These are phyloP conservation scores for Penicillium glabrum DNA, from an alignment of 2,329 filamentous ascomycete species.

Conservation along the genomic window DNA sequence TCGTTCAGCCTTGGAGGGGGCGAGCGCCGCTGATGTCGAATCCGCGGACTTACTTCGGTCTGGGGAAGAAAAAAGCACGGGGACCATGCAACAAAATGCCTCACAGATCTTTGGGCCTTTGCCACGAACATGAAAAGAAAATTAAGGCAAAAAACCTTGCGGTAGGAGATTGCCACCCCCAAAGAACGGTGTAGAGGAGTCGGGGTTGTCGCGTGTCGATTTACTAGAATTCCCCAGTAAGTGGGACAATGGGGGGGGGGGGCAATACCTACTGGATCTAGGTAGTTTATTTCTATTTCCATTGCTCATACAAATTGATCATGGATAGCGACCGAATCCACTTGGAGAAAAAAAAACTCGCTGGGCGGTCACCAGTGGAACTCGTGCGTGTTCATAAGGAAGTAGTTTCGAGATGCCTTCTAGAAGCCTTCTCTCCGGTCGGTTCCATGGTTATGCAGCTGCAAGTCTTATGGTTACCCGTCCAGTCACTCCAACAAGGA, in stretches of 20 bases:
- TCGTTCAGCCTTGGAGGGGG: slow-evolving; percentile 8
- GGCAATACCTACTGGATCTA: neutral
- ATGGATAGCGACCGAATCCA: slow-evolving; percentile 7
- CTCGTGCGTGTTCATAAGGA: slow-evolving; percentile 12
- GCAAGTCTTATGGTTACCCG: slow-evolving; percentile 7
- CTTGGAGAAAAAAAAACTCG: neutral
- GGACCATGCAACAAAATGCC: slow-evolving; percentile 17
- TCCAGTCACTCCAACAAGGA: neutral
- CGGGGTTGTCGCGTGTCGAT: slow-evolving; percentile 1
- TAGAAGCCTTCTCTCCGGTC: slow-evolving; percentile 29
- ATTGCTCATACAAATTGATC: neutral
- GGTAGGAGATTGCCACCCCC: neutral
- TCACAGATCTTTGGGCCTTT: slow-evolving; percentile 2
- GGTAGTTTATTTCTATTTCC: neutral
- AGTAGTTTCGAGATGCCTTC: slow-evolving; percentile 31
- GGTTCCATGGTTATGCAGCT: slow-evolving; percentile 20
- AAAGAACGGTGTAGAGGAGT: neutral
- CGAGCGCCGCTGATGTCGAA: slow-evolving; percentile 22
- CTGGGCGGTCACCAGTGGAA: slow-evolving; percentile 8
- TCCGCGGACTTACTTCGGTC: neutral
- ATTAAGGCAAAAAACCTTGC: neutral
- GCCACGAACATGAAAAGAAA: neutral
- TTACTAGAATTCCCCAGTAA: neutral
- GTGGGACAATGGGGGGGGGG: neutral
- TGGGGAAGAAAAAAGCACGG: slow-evolving; percentile 12